These are phyloP conservation scores for Venturia nashicola DNA, from an alignment of 2,329 filamentous ascomycete genomes.

Conservation along the genomic window DNA sequence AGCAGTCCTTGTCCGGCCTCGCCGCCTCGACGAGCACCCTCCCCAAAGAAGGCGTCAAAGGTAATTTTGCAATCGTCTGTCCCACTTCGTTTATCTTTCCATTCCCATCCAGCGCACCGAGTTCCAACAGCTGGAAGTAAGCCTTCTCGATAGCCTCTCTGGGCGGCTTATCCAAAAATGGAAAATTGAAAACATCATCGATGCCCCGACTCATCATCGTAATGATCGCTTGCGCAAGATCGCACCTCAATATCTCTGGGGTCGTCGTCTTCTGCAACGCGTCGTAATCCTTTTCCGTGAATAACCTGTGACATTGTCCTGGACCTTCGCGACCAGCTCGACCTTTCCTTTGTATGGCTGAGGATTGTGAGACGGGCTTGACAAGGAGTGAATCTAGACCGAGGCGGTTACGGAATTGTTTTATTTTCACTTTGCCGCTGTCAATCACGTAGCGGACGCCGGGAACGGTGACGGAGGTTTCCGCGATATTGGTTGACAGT, in stretches of 20 bases:
- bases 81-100: conserved; percentile 66
- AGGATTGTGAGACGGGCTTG: conserved; percentile 85
- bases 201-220: conserved; percentile 91
- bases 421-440: conserved; percentile 86
- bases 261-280: conserved; percentile 59
- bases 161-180: conserved; percentile 72
- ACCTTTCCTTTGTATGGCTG: conserved; percentile 81
- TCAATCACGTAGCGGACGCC: conserved; percentile 88
- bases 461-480: conserved; percentile 91
- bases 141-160: conserved; percentile 70
- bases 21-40: conserved; percentile 74
- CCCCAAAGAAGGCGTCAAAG: conserved; percentile 68
- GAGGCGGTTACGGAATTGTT: conserved; percentile 73
- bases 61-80: conserved; percentile 66
- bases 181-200: conserved; percentile 68
- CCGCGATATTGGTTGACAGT: conserved; percentile 93
- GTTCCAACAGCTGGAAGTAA: conserved; percentile 63
- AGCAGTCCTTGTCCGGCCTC: conserved; percentile 55
- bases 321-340: conserved; percentile 86
- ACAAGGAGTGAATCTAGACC: conserved; percentile 84
- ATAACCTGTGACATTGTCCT: conserved; percentile 81
- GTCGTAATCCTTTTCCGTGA: conserved; percentile 67
- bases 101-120: conserved; percentile 61
- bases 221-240: conserved; percentile 72
- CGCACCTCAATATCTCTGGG: conserved; percentile 83